These are phyloP conservation scores for Peronosclerospora sorghi DNA, from an alignment of 352 stramenopile species.

Conservation along the genomic window DNA sequence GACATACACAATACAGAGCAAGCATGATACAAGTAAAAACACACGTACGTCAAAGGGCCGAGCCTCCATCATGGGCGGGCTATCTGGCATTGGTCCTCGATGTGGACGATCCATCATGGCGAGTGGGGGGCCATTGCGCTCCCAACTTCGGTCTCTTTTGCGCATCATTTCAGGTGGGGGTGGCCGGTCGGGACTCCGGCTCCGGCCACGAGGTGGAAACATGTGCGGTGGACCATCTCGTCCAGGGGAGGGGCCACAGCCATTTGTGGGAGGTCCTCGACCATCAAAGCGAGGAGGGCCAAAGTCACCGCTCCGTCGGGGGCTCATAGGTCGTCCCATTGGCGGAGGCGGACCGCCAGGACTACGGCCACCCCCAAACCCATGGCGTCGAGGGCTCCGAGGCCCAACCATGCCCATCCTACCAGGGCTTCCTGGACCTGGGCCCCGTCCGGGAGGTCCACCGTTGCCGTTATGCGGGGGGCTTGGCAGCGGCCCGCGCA, in stretches of 20 bases:
- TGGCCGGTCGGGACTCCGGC: conserved; percentile 27
- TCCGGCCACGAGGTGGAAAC: conserved; percentile 28
- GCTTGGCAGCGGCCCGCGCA: conserved; percentile 6
- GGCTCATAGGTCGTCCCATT: too few species aligned
- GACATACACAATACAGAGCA: too few species aligned
- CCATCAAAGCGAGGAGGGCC: conserved; percentile 21
- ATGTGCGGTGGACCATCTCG: conserved; percentile 18
- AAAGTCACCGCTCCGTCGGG: conserved; percentile 20
- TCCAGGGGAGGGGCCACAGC: conserved; percentile 4
- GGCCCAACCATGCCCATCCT: conserved; percentile 1
- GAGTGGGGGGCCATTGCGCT: conserved; percentile 16
- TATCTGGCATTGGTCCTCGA: conserved; percentile 16
- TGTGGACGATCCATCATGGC: conserved; percentile 15
- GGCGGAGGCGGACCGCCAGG: conserved; percentile 6
- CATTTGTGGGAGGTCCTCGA: conserved; percentile 20
- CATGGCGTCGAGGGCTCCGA: conserved; percentile 11
- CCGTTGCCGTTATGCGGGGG: conserved; percentile 18
- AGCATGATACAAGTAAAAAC: background rate
- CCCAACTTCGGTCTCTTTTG: conserved; percentile 35
- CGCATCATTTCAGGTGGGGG: conserved; percentile 19
- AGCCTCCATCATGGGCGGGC: conserved; percentile 22
- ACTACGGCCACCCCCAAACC: conserved; percentile 14
- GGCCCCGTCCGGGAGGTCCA: conserved; percentile 6
- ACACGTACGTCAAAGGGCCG: conserved; percentile 19
- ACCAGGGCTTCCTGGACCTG: conserved; percentile 3